phyloP scores from a whole-genome alignment of 495 filamentous ascomycete species.

The Penicillium flavigenum region DNA sequence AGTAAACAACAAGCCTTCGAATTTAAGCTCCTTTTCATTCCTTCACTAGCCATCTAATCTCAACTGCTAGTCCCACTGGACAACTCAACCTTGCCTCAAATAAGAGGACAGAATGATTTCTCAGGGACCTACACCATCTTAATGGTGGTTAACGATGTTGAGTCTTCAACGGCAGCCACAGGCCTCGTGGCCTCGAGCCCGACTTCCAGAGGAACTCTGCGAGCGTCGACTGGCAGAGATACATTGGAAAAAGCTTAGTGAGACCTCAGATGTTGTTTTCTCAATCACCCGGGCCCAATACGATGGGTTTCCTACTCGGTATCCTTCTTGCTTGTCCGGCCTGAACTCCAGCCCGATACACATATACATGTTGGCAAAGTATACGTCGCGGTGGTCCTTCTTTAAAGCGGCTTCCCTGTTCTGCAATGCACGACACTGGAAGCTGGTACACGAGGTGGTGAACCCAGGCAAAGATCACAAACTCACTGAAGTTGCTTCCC shows the following conservation, averaged over 20 bases:
- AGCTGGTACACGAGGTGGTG: slow-evolving; percentile 47
- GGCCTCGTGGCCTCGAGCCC: slow-evolving; percentile 46
- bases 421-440: slow-evolving; percentile 32
- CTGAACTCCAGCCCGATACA: slow-evolving; percentile 35
- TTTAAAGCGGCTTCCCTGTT: slow-evolving; percentile 44
- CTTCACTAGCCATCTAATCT: neutral
- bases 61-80: neutral
- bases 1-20: neutral
- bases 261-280: slow-evolving; percentile 55
- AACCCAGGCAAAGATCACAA: slow-evolving; percentile 51
- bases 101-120: neutral
- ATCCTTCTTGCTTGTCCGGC: slow-evolving; percentile 32
- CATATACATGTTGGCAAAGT: slow-evolving; percentile 53
- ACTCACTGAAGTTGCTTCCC: slow-evolving; percentile 45
- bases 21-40: neutral
- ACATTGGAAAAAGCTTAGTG: slow-evolving; percentile 44
- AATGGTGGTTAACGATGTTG: slow-evolving; percentile 42
- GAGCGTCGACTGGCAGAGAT: slow-evolving; percentile 41
- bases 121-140: neutral
- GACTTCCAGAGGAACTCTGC: slow-evolving; percentile 45
- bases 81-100: neutral
- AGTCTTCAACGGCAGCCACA: slow-evolving; percentile 40
- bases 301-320: slow-evolving; percentile 39
- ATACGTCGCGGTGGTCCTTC: slow-evolving; percentile 50
- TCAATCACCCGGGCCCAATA: slow-evolving; percentile 45